Conservation (phyloP, 2,329 filamentous ascomycete genomes). For the Alternaria metachromatica region DNA sequence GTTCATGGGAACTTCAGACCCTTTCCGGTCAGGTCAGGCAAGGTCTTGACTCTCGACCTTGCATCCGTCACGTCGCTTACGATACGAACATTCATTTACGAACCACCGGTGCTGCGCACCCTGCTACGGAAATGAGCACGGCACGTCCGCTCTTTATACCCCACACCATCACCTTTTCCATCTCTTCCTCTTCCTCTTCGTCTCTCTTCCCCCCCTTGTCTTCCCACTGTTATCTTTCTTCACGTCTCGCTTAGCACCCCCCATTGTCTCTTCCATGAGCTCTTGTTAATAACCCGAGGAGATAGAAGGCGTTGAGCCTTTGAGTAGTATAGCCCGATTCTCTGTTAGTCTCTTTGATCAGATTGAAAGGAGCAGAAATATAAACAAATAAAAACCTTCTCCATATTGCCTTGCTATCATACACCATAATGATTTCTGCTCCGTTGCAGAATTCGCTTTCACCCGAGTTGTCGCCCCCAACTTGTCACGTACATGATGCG, state of each 20-base stretch:
- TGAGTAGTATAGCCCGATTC: background rate
- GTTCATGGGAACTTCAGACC: background rate
- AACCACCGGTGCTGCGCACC: constrained; percentile 13
- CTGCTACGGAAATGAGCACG: constrained; percentile 8
- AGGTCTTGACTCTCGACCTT: background rate
- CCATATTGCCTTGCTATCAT: background rate
- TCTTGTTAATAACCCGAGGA: background rate
- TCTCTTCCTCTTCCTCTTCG: background rate
- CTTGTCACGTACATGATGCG: too few species aligned
- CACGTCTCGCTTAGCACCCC: constrained; percentile 2
- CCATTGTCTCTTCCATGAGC: background rate
- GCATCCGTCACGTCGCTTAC: constrained; percentile 11
- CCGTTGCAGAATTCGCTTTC: too few species aligned
- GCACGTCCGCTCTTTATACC: constrained; percentile 15
- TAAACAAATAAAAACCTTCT: background rate
- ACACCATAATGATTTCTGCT: too few species aligned
- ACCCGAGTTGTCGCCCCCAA: too few species aligned
- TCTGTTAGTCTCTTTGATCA: background rate
- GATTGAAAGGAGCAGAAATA: background rate
- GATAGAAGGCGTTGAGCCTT: background rate
- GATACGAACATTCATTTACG: constrained; percentile 14
- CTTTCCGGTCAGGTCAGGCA: background rate
- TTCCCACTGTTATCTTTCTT: background rate
- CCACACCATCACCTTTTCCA: background rate
- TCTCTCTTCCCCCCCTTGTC: background rate